These are phyloP conservation scores for Zancudomyces culisetae DNA, from an alignment of 371 early-diverging fungal species.

Conservation along the genomic window DNA sequence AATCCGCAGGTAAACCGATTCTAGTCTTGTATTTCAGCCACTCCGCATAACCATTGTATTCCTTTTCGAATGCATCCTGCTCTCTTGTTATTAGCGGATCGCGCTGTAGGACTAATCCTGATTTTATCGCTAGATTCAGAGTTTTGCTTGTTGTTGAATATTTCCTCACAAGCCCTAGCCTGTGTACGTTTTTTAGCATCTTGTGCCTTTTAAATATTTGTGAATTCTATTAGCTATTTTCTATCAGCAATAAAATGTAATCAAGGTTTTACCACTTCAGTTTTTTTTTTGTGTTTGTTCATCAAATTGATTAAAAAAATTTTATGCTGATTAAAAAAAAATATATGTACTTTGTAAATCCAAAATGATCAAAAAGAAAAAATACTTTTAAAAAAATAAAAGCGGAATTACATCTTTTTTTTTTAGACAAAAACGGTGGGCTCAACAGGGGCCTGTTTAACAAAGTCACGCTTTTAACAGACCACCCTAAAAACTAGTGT, in stretches of 20 bases:
- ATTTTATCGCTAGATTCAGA: too few species aligned
- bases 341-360: neutral
- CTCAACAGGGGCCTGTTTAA: neutral
- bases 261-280: too few species aligned
- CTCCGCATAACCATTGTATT: slow-evolving; percentile 57
- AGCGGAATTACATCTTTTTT: neutral
- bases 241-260: too few species aligned
- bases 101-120: slow-evolving; percentile 57
- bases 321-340: neutral
- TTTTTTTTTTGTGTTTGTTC: too few species aligned
- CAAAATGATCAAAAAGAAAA: neutral
- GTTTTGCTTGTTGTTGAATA: too few species aligned
- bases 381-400: neutral
- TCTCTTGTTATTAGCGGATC: slow-evolving; percentile 59
- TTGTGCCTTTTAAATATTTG: too few species aligned
- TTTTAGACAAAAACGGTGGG: neutral
- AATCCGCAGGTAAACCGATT: slow-evolving; percentile 49
- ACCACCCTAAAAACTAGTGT: too few species aligned
- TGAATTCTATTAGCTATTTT: too few species aligned
- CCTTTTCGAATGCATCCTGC: slow-evolving; percentile 46
- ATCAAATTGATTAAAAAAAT: too few species aligned
- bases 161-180: too few species aligned
- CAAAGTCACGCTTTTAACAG: too few species aligned
- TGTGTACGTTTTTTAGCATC: too few species aligned
- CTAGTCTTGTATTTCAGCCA: slow-evolving; percentile 40